Base-by-base conservation (phyloP, 2,329 filamentous ascomycete species). In the Trichoderma sp. region DNA sequence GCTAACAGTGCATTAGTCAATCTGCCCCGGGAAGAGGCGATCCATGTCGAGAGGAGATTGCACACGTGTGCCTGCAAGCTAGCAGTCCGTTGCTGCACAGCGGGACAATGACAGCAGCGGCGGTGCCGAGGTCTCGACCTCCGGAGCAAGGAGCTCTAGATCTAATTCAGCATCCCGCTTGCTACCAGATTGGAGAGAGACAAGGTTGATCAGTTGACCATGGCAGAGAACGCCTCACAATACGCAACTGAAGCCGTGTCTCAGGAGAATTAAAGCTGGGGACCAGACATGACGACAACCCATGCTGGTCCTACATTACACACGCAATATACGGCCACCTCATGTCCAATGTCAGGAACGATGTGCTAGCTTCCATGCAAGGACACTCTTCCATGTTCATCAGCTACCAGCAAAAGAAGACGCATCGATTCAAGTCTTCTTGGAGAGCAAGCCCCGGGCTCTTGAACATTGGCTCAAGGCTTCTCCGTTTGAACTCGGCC, bases 331-430 rank as follows among this genome's bases (percentile, higher is more conserved):
- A 10, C 7, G 81, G 3, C 74, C 70, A 67, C 82, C 80, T 67
- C 50, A 52, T 81, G 81, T 63, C 83, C 80, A 12, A 70, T 74
- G 68, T 82, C 81, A 4, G 71, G 74, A 54, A 82, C 78, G 72
- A 71, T 30, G 81, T 39, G 34, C 34, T 2, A 10, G 12, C 34
- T 14, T 39, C 34, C 34, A 39, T 12, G 34, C 34, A 12, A 39
- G 34, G 4, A 39, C 78, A 74, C 73, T 82, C 82, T 77, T 81
- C 81, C 51, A 81, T 71, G 80, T 79, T 73, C 81, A 82, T 50
- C 81, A 81, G 41, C 83, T 76, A 15, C 80, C 83, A 71, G 83
- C 83, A 68, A 83, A 74, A 3, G 68, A 83, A 74, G 3, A 83
- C 77, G 30, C 28, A 15, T n/a, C 12, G 10, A 14, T 3, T 5